phyloP scores from a whole-genome alignment of 768 basidiomycete species.

The Lactarius hatsudake region DNA sequence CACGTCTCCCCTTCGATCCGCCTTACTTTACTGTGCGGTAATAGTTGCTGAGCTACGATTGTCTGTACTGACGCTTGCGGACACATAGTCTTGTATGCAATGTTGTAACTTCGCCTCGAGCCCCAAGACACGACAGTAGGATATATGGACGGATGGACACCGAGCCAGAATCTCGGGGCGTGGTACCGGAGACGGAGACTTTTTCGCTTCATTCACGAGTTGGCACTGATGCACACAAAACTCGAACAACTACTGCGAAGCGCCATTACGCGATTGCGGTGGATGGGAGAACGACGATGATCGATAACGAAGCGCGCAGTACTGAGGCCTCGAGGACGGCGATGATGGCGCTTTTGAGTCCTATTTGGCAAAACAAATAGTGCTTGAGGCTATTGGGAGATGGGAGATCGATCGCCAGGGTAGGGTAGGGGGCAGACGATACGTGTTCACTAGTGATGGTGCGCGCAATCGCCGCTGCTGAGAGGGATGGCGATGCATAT shows the following conservation, averaged over 20 bases:
- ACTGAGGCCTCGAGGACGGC: slow-evolving; percentile 11
- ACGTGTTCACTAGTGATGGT: not conserved
- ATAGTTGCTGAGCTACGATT: slow-evolving; percentile 2
- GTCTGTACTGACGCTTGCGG: slow-evolving; percentile 15
- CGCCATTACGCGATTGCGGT: not conserved
- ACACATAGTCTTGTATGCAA: slow-evolving; percentile 20
- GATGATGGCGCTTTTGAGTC: not conserved
- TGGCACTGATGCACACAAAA: not conserved
- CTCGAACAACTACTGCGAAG: not conserved
- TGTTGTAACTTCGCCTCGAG: slow-evolving; percentile 8
- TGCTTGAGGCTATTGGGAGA: not conserved
- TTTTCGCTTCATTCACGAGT: not conserved
- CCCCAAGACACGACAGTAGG: not conserved
- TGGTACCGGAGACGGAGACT: not conserved
- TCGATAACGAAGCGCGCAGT: slow-evolving; percentile 14
- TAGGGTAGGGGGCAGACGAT: not conserved
- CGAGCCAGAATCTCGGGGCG: not conserved
- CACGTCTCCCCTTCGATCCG: not conserved
- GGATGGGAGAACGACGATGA: not conserved
- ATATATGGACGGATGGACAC: not conserved
- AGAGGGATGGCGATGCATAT: not conserved
- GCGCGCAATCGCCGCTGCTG: not conserved
- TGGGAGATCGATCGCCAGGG: slow-evolving; percentile 1
- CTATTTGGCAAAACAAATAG: not conserved
- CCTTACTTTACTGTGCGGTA: slow-evolving; percentile 17